Percentiles rank a stretch among this genome's conserved stretches.
These are phyloP conservation scores for Clitopilus passeckerianus DNA, from an alignment of 768 basidiomycete genomes.

Conservation along the genomic window DNA sequence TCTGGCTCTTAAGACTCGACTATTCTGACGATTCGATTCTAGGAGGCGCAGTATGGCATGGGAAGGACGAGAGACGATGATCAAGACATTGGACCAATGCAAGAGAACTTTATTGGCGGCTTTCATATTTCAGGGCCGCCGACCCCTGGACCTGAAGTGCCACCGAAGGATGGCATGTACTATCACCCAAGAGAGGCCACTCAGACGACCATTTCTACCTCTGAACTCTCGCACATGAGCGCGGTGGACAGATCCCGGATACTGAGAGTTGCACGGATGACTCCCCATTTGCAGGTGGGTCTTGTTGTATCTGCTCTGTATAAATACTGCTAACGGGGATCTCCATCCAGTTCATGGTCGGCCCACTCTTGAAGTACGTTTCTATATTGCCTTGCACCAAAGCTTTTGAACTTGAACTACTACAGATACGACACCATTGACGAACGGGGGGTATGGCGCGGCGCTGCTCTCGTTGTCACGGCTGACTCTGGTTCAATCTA, in stretches of 20 bases:
- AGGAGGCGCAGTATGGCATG: neutral
- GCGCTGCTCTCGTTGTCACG: constrained; percentile 85
- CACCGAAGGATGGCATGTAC: constrained; percentile 40
- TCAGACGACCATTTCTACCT: constrained; percentile 27
- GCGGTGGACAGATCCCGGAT: constrained; percentile 64
- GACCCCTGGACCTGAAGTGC: constrained; percentile 37
- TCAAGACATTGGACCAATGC: constrained; percentile 55
- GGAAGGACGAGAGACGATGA: constrained; percentile 31
- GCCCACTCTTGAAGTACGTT: constrained; percentile 64
- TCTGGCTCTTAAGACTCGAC: constrained; percentile 3
- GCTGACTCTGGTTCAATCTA: constrained; percentile 77
- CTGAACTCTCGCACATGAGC: constrained; percentile 43
- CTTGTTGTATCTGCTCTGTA: neutral
- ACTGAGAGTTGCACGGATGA: constrained; percentile 59
- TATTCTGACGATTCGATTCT: neutral
- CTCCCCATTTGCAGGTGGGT: constrained; percentile 68
- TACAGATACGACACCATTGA: constrained; percentile 85
- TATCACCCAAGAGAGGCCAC: constrained; percentile 11
- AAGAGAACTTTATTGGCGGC: constrained; percentile 58
- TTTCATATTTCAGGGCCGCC: constrained; percentile 31
- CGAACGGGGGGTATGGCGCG: constrained; percentile 75
- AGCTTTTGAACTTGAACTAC: neutral
- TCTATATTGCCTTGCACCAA: neutral
- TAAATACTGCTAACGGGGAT: constrained; percentile 1
- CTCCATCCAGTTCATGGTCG: constrained; percentile 73